Conservation (phyloP, 139 green algal genomes). For the Cymbomonas tetramitiformis region DNA sequence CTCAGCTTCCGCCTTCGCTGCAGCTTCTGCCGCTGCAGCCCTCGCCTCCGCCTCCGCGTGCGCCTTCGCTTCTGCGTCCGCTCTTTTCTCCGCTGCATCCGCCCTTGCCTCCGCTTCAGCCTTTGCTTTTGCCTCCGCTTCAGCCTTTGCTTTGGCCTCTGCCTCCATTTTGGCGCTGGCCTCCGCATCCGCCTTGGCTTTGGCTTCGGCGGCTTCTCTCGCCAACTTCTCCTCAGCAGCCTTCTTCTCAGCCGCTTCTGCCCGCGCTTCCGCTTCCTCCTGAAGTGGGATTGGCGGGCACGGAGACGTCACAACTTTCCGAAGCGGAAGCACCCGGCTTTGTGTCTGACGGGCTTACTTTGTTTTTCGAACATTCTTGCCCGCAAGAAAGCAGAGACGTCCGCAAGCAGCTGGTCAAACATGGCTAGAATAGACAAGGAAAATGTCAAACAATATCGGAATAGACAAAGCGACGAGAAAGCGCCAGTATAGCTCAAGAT, state of each 20-base stretch:
- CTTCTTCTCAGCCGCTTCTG: constrained; percentile 1
- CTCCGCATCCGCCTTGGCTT: background rate
- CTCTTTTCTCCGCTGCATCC: background rate
- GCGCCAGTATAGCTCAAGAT: no score
- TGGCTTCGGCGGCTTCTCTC: background rate
- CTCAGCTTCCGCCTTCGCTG: background rate
- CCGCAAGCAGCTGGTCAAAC: no score
- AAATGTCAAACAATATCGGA: no score
- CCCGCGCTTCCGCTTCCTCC: background rate
- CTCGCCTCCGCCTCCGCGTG: background rate
- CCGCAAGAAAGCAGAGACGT: no score
- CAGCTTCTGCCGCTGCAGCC: background rate
- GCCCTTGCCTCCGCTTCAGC: background rate
- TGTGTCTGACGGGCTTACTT: no score
- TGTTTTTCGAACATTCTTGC: no score
- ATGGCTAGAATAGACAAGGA: no score
- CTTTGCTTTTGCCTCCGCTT: background rate
- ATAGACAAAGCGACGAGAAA: no score
- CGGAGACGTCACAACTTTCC: no score
- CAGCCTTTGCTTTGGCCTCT: background rate
- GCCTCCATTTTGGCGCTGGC: background rate
- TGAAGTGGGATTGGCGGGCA: no score
- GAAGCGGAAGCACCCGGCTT: no score
- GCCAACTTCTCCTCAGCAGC: background rate
- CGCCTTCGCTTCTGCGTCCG: background rate